Conservation (phyloP, 805 yeast species). For the Phaffomyces thermotolerans region DNA sequence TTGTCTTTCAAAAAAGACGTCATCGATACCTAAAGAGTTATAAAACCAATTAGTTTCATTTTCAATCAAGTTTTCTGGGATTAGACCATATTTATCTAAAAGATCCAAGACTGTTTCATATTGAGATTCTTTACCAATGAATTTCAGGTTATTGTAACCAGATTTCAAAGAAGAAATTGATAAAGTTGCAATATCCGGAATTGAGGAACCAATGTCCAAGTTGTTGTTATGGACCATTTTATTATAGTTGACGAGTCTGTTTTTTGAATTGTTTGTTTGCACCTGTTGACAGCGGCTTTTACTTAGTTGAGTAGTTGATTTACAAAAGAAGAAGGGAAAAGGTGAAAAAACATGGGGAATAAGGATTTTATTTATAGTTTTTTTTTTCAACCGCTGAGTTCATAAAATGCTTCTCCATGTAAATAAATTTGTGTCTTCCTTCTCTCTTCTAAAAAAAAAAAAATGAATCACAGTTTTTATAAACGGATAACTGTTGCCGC, state of each 20-base stretch:
- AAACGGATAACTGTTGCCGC: no score
- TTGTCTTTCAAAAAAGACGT: constrained; percentile 84
- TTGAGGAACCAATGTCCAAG: not conserved
- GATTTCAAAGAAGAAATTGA: constrained; percentile 35
- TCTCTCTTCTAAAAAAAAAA: no score
- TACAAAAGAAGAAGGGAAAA: no score
- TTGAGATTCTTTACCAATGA: constrained; percentile 76
- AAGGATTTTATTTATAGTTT: no score
- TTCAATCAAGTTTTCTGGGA: constrained; percentile 82
- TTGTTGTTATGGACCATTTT: not conserved
- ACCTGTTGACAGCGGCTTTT: no score
- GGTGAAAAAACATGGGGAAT: no score
- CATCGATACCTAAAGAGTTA: constrained; percentile 81
- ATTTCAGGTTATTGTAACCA: constrained; percentile 72
- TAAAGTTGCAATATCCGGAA: constrained; percentile 33
- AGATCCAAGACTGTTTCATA: constrained; percentile 74
- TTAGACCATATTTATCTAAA: constrained; percentile 76
- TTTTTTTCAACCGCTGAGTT: no score
- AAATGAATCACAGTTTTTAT: no score
- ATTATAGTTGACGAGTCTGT: constrained; percentile 1
- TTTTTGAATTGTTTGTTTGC: not conserved
- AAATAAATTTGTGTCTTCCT: no score
- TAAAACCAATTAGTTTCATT: constrained; percentile 88
- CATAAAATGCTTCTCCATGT: no score
- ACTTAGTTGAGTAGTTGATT: no score